Base-by-base conservation (phyloP, 306 rosid species). In the Hippophae tibetana region DNA sequence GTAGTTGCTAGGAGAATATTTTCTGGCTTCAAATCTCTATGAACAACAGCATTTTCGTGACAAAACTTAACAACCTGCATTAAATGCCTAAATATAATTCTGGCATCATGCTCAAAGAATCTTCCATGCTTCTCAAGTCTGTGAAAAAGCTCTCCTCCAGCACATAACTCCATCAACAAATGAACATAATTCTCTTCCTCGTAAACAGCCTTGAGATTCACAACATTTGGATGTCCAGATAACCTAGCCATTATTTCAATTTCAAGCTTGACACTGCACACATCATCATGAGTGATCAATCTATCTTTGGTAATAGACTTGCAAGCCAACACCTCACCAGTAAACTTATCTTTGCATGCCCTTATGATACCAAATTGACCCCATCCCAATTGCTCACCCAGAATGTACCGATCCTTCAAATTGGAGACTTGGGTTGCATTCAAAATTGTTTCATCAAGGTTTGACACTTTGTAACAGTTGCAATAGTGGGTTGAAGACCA, bases 121-220 rank as follows among this genome's bases (percentile, higher is more conserved):
- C 84, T 72, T 7, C 95, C 95, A 12, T 83, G 76, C 86, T 87
- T 79, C 82, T 87, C 86, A 38, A 87, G 74, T 49, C 70, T 72
- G 60, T 87, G 95, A 75, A 87, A 87, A 54, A 86, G 74, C 74
- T 86, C 95, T 44, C 95, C 90, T 56, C 95, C 95, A 7, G 95
- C 95, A 59, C 95, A 86, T 75, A 86, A 86, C 69, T 86, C 95
- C 95, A 86, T 83, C 78, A 83, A 77, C 72, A 86, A 71, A 72
- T 86, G 95, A 65, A 86, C 95, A 67, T 77, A 79, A 65, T 66
- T 63, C 69, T 83, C 88, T 68, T 84, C 95, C 69, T 87, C 95
- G 48, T 84, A 87, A 76, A 87, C 95, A 5, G 86, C 95, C 78
- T 87, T 87, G 71, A 87, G 86, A 78, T 82, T 81, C 6, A 84